Base-by-base conservation (phyloP, 345 rosid genomes). In the Brassica carinata region DNA sequence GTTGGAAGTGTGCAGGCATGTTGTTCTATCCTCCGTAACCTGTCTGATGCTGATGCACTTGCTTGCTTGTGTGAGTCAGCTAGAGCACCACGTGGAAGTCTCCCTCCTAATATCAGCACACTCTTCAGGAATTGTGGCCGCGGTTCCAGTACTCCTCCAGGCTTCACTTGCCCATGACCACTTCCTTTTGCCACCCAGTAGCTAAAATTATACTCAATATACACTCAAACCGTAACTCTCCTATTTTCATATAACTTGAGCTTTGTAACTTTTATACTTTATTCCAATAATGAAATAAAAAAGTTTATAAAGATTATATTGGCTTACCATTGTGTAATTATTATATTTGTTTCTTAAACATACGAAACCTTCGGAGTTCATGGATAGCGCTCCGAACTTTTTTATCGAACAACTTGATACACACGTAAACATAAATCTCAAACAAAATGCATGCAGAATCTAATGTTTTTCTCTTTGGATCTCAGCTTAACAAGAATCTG, bases 31-130 rank as follows among this genome's bases (percentile, higher is more conserved):
- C 59, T 78, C n/a, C 71, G 59, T 36, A 30, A 14, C 10, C 26
- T 78, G 5, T 38, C 77, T 10, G 77, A 78, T 53, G 31, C 7
- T 57, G 71, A 72, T 29, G 82, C 82, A 72, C 59, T 64, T 55
- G 43, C 59, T 65, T 78, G 82, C 26, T 57, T 78, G 8, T 78
- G 82, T 27, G 53, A 77, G 58, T 69, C 80, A 11, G 69, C 48
- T 31, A 45, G 80, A 69, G 80, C 69, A 62, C 75, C 75, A 77
- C 3, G 29, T 18, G 4, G 1, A 1, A 69, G 69, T 30, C 63
- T 51, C 10, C 45, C 69, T 61, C 63, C 51, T 18, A 77, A 69
- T 61, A 62, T 77, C 51, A 45, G 11, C 11, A 30, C 33, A 15
- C 63, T 77, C n/a, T 26, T 0, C n/a, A 77, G 13, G 63, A 3